Evolutionary conservation across 2,329 filamentous ascomycete genomes (phyloP).

Genomic region (Diaporthe longicolla): DNA sequence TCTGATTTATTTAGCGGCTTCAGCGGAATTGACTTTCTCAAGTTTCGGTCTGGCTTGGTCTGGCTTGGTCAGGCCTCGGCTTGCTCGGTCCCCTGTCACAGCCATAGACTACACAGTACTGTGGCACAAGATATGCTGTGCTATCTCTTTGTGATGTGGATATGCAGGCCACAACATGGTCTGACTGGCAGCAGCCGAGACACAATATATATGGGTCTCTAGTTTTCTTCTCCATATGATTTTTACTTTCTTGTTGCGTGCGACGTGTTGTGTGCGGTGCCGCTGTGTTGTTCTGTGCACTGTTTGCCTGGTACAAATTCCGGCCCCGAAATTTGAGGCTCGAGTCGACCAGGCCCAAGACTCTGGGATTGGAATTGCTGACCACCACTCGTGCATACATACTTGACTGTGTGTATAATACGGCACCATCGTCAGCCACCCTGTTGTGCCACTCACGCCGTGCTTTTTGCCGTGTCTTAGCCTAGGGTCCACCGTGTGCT

Average conservation of each 20-base stretch:
- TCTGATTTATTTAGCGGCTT: slow-evolving; percentile 26
- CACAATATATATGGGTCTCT: slow-evolving; percentile 24
- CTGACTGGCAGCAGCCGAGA: slow-evolving; percentile 16
- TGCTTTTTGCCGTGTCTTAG: slow-evolving; percentile 16
- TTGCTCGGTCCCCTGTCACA: slow-evolving; percentile 1
- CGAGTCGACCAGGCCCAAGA: slow-evolving; percentile 20
- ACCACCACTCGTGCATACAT: neutral
- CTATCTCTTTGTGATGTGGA: neutral
- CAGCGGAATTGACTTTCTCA: slow-evolving; percentile 28
- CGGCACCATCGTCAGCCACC: neutral
- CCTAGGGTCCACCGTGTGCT: slow-evolving; percentile 12
- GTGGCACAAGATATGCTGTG: neutral
- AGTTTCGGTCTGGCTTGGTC: slow-evolving; percentile 1
- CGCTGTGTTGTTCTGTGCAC: neutral
- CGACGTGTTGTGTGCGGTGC: slow-evolving; percentile 5
- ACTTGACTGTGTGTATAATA: neutral
- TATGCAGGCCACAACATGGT: slow-evolving; percentile 7
- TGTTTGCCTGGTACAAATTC: slow-evolving; percentile 15
- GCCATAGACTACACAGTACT: neutral
- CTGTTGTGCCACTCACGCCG: slow-evolving; percentile 19
- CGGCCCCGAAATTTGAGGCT: slow-evolving; percentile 5
- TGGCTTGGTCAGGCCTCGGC: neutral
- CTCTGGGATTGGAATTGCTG: slow-evolving; percentile 14
- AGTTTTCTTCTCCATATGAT: neutral
- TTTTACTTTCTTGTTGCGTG: neutral